Percentiles rank a stretch among this genome's conserved stretches.
These are phyloP conservation scores for Tieghemostelium lacteum DNA, from an alignment of 78 protist genomes.

Conservation along the genomic window DNA sequence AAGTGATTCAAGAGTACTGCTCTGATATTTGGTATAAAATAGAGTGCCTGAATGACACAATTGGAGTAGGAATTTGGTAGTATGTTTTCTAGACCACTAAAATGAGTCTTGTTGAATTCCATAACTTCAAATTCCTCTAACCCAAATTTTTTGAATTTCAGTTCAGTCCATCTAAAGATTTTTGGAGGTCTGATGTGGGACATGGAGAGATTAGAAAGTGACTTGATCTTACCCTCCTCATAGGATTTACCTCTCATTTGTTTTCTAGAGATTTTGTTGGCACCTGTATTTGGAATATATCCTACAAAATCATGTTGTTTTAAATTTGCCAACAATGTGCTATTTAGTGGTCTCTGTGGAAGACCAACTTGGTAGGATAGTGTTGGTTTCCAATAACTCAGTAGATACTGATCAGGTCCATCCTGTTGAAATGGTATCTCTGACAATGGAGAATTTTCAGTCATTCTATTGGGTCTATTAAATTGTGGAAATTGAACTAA, in stretches of 20 bases:
- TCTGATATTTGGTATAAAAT: constrained; percentile 83
- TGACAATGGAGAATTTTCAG: constrained; percentile 34
- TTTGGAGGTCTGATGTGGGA: constrained; percentile 77
- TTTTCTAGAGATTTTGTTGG: constrained; percentile 47
- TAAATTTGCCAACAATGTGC: constrained; percentile 14
- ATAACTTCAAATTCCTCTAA: constrained; percentile 68
- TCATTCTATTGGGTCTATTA: constrained; percentile 15
- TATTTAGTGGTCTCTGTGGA: constrained; percentile 48
- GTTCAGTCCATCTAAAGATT: constrained; percentile 58
- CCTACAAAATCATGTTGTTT: constrained; percentile 80
- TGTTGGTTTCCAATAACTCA: constrained; percentile 58
- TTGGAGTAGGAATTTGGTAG: constrained; percentile 82
- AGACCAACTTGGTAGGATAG: constrained; percentile 60
- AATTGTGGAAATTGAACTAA: constrained; percentile 33
- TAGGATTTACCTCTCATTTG: constrained; percentile 59
- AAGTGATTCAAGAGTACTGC: constrained; percentile 51
- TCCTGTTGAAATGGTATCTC: constrained; percentile 16
- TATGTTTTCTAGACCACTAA: constrained; percentile 83
- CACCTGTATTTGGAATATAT: constrained; percentile 45
- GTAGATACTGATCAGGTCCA: background rate
- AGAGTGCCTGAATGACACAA: constrained; percentile 82
- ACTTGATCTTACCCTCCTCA: constrained; percentile 53
- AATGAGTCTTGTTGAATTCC: constrained; percentile 74
- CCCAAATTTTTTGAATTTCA: constrained; percentile 68
- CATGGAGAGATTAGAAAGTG: constrained; percentile 36